phyloP scores from a whole-genome alignment of 306 rosid species.

The Senna siamea region DNA sequence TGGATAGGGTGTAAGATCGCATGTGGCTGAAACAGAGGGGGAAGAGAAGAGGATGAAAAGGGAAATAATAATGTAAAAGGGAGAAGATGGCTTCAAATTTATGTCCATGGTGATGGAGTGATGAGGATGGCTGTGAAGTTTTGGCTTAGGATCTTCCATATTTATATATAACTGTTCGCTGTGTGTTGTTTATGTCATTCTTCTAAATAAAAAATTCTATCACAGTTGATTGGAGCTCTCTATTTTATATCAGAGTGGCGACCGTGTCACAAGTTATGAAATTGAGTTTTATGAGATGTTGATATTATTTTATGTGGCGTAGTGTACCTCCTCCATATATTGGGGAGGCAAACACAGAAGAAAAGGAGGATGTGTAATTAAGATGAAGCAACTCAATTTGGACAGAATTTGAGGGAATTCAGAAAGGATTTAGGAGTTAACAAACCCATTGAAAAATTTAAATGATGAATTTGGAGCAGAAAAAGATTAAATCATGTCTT shows the following conservation, averaged over 20 bases:
- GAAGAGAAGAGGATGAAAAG: conserved; percentile 22
- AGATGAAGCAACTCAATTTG: not conserved
- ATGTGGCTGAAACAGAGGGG: conserved; percentile 37
- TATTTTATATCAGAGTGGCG: not conserved
- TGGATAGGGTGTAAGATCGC: conserved; percentile 46
- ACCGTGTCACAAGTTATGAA: not conserved
- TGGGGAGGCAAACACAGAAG: not conserved
- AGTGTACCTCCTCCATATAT: not conserved
- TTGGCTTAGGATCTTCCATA: conserved; percentile 23
- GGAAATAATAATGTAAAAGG: conserved; percentile 32
- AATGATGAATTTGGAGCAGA: not conserved
- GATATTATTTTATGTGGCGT: not conserved
- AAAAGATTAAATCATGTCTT: not conserved
- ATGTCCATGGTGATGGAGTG: conserved; percentile 37
- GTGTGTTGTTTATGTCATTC: not conserved
- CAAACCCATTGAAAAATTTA: too few relatives aligned
- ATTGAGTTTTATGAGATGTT: not conserved
- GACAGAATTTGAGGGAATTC: not conserved
- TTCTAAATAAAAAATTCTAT: not conserved
- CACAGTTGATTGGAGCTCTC: not conserved
- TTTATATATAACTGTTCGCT: conserved; percentile 29
- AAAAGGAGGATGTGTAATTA: not conserved
- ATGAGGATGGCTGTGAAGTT: not conserved
- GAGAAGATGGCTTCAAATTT: conserved; percentile 12
- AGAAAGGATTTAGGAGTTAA: not conserved